A percentile compares a stretch with the other conserved stretches of the same genome.
These are phyloP conservation scores for Pythium sukuiense DNA, from an alignment of 352 stramenopile species.

Conservation along the genomic window DNA sequence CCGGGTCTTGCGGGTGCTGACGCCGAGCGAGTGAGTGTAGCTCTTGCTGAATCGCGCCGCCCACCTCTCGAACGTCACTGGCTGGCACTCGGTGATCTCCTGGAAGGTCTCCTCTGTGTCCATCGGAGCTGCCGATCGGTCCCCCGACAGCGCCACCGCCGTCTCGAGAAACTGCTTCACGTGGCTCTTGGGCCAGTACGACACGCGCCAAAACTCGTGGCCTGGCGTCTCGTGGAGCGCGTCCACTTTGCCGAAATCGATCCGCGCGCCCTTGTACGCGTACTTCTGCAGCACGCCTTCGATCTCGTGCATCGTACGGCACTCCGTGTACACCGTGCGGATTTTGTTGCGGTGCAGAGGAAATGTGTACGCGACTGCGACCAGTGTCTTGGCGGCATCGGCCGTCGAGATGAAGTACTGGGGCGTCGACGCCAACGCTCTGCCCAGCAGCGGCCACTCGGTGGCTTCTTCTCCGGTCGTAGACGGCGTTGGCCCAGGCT, in stretches of 20 bases:
- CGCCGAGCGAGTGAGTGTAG: constrained; percentile 43
- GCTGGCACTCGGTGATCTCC: constrained; percentile 52
- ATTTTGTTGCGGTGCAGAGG: constrained; percentile 29
- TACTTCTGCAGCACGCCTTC: constrained; percentile 25
- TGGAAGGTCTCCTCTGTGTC: constrained; percentile 43
- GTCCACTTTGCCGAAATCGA: constrained; percentile 29
- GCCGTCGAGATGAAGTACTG: constrained; percentile 36
- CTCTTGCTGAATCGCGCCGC: constrained; percentile 45
- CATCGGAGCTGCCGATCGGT: constrained; percentile 22
- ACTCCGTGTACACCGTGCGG: constrained; percentile 30
- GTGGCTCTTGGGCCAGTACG: constrained; percentile 31
- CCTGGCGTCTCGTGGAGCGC: constrained; percentile 21
- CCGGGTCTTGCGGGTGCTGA: background rate
- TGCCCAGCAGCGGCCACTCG: constrained; percentile 22
- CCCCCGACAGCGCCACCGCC: constrained; percentile 22
- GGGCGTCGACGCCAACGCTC: constrained; percentile 23
- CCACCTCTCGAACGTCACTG: constrained; percentile 56
- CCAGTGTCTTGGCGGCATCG: constrained; percentile 30
- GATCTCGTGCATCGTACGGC: constrained; percentile 29
- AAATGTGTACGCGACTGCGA: constrained; percentile 34
- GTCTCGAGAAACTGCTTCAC: constrained; percentile 32
- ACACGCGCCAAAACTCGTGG: constrained; percentile 27
- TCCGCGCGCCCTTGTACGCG: constrained; percentile 17
- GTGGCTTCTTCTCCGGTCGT: background rate
- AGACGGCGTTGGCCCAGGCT: constrained; percentile 7